phyloP scores from a whole-genome alignment of 2,329 filamentous ascomycete genomes.

The Emericellopsis cladophorae region DNA sequence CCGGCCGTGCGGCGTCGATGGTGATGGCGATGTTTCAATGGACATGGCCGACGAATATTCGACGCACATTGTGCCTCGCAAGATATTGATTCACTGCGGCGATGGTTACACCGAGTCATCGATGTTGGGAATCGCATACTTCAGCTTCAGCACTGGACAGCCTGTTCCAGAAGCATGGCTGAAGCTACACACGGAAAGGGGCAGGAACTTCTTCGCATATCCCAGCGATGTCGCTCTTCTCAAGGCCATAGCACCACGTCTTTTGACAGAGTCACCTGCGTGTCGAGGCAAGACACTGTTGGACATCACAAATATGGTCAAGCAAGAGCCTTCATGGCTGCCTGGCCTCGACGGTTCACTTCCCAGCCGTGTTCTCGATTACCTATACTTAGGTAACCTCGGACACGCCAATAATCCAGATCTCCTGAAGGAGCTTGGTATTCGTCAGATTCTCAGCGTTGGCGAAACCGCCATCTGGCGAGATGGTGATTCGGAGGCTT shows the following conservation, averaged over 20 bases:
- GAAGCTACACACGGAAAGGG: slow-evolving; percentile 63
- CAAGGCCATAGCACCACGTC: slow-evolving; percentile 60
- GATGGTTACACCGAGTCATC: slow-evolving; percentile 96
- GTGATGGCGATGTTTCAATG: slow-evolving; percentile 16
- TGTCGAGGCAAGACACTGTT: slow-evolving; percentile 32
- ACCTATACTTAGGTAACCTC: slow-evolving; percentile 93
- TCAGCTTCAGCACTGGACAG: slow-evolving; percentile 77
- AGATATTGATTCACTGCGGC: slow-evolving; percentile 80
- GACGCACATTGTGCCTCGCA: slow-evolving; percentile 30
- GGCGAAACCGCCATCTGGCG: slow-evolving; percentile 80
- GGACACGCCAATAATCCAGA: slow-evolving; percentile 89
- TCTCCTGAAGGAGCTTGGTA: slow-evolving; percentile 66
- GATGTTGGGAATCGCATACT: slow-evolving; percentile 79
- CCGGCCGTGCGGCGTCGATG: slow-evolving; percentile 17
- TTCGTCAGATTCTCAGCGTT: slow-evolving; percentile 79
- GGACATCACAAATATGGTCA: slow-evolving; percentile 39
- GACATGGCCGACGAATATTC: slow-evolving; percentile 21
- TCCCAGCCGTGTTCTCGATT: slow-evolving; percentile 77
- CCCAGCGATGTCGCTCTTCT: slow-evolving; percentile 77
- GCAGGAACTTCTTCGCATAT: slow-evolving; percentile 93
- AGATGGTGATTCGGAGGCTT: slow-evolving; percentile 54
- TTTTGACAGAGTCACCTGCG: slow-evolving; percentile 59
- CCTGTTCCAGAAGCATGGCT: slow-evolving; percentile 81
- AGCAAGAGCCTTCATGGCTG: slow-evolving; percentile 66
- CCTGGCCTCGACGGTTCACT: slow-evolving; percentile 76